phyloP scores from a whole-genome alignment of 352 stramenopile genomes.

The Phytopythium cucurbitacearum region DNA sequence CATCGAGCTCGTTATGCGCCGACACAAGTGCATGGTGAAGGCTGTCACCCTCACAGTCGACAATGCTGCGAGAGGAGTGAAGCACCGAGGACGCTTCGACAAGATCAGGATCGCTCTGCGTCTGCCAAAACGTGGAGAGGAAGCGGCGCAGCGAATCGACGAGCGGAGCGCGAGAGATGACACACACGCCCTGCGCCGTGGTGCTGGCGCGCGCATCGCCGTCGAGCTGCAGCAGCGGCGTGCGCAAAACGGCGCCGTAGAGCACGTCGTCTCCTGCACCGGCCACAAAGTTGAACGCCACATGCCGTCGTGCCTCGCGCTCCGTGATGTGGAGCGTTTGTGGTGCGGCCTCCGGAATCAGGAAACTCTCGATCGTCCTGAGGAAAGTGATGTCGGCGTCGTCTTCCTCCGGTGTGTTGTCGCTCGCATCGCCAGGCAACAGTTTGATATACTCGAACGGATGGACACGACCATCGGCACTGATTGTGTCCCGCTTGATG shows the following conservation, averaged over 20 bases:
- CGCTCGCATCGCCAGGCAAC: background rate
- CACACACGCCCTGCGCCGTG: constrained; percentile 30
- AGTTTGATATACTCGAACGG: too few relatives aligned
- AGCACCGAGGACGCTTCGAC: too few relatives aligned
- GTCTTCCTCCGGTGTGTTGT: background rate
- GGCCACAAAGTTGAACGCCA: constrained; percentile 58
- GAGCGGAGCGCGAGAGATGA: constrained; percentile 50
- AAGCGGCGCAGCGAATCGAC: constrained; percentile 47
- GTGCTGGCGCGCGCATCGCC: background rate
- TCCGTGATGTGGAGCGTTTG: constrained; percentile 10
- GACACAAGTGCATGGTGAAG: background rate
- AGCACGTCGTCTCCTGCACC: constrained; percentile 25
- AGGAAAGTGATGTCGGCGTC: constrained; percentile 4
- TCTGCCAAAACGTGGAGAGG: constrained; percentile 19
- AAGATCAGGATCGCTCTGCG: too few relatives aligned
- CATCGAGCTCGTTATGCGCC: background rate
- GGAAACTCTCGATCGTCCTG: constrained; percentile 36
- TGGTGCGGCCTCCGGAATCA: constrained; percentile 26
- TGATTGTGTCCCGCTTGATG: constrained; percentile 4
- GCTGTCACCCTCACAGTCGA: too few relatives aligned
- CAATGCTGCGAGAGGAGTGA: too few relatives aligned
- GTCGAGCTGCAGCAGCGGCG: constrained; percentile 2
- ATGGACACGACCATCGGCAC: background rate
- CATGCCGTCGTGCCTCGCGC: constrained; percentile 3
- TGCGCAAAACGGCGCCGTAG: constrained; percentile 41